Evolutionary conservation across 768 basidiomycete genomes (phyloP), one percentile per base, ranked within the genome.

Genomic region (Mycena filopes): DNA sequence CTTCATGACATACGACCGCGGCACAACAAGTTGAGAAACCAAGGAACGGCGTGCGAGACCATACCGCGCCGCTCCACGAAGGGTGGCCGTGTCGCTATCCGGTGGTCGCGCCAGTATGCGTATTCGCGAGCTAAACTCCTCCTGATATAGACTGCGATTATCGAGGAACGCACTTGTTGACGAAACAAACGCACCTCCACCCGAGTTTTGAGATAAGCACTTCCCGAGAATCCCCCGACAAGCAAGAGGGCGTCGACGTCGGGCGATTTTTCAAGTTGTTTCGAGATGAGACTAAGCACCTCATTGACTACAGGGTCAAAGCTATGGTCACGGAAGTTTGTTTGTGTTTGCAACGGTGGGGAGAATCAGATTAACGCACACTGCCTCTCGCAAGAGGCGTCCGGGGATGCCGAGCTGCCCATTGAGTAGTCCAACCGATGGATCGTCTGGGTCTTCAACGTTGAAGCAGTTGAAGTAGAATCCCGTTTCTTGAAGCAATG

Each of bases 381-480:
- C 94, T 74, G 94, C 91, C 67, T 86, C 81, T 31, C 94, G 88
- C 55, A 96, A 81, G 23, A 94, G 77, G 67, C 85, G 89, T 20
- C 94, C 94, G 3, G 93, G 92, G 68, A 96, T 92, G 15, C 87
- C 87, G 4, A 96, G 83, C 75, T 96, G 90, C 2, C 94, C 94
- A 70, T 95, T 91, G 64, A 91, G 80, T 56, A 95, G 79, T 1
- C 94, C 94, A 25, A 95, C 92, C 26, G 84, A 81, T 1, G 90
- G 85, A 75, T 96, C 94, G 71, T 94, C 85, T 10, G 90, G 88
- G 73, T 94, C 93, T 69, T 93, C 89, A 18, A 90, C 88, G 68
- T 95, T 95, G 83, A 96, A 96, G 76, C 93, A 95, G 33, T 89
- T 95, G 76, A 95, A 96, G 74, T 93, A 88, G 79, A 95, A 95